These are phyloP conservation scores for Cordyceps cicadae DNA, from an alignment of 2,329 filamentous ascomycete species.

Conservation along the genomic window DNA sequence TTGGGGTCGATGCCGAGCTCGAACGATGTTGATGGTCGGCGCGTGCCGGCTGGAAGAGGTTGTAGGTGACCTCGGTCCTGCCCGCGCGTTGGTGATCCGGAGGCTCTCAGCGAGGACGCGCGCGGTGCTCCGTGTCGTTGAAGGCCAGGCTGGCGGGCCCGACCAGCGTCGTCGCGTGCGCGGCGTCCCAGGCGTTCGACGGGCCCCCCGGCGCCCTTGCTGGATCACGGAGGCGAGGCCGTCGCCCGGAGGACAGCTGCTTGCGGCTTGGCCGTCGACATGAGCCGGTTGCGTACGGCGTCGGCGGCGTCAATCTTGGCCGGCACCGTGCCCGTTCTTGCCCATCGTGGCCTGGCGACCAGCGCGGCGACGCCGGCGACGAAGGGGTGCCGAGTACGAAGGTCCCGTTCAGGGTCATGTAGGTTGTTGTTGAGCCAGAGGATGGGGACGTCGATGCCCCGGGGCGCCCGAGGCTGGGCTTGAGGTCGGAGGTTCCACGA, in stretches of 20 bases:
- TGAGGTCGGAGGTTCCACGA: constrained; percentile 48
- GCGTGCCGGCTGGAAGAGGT: constrained; percentile 42
- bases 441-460: constrained; percentile 35
- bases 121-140: constrained; percentile 54
- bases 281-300: not conserved
- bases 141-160: constrained; percentile 51
- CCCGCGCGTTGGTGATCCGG: constrained; percentile 46
- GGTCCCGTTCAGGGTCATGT: not conserved
- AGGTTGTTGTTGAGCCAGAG: not conserved
- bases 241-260: not conserved
- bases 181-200: constrained; percentile 53
- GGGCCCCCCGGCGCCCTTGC: constrained; percentile 53
- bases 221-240: constrained; percentile 32
- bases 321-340: not conserved
- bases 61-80: constrained; percentile 40
- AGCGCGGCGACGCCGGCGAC: not conserved
- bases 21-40: not conserved
- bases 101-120: constrained; percentile 40
- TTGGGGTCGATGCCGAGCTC: not conserved
- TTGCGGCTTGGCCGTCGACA: not conserved
- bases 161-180: constrained; percentile 45
- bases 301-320: not conserved
- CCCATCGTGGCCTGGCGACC: not conserved
- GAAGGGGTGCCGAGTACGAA: not conserved
- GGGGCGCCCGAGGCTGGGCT: constrained; percentile 47